These are phyloP conservation scores for Xylaria sp. DNA, from an alignment of 2,329 filamentous ascomycete species.

Conservation along the genomic window DNA sequence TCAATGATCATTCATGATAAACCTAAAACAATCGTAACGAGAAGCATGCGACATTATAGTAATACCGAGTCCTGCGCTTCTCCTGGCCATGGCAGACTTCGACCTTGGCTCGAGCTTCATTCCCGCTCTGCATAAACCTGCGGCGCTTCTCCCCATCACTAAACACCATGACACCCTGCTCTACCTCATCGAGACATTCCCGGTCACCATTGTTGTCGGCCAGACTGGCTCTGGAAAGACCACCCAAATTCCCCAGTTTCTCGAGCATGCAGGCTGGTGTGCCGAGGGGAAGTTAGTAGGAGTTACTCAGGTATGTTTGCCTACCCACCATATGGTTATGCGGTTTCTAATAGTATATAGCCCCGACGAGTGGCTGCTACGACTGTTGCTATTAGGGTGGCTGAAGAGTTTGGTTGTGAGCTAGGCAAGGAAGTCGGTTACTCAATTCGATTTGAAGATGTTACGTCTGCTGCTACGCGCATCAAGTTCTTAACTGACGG, in stretches of 20 bases:
- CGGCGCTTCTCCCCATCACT: constrained; percentile 85
- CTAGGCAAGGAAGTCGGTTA: constrained; percentile 93
- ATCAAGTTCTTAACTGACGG: constrained; percentile 98
- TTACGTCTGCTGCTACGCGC: constrained; percentile 83
- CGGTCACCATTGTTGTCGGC: constrained; percentile 89
- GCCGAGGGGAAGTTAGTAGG: constrained; percentile 83
- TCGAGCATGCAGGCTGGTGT: constrained; percentile 91
- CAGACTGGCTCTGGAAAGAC: constrained; percentile 97
- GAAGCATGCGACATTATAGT: constrained; percentile 19
- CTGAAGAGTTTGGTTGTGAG: constrained; percentile 87
- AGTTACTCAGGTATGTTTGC: constrained; percentile 84
- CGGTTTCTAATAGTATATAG: constrained; percentile 57
- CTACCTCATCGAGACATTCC: constrained; percentile 85
- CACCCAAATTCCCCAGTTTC: constrained; percentile 92
- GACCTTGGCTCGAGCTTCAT: constrained; percentile 72
- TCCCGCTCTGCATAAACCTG: constrained; percentile 85
- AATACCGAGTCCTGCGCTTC: constrained; percentile 17
- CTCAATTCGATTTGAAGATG: constrained; percentile 91
- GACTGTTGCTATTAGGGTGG: constrained; percentile 87
- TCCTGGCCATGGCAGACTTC: constrained; percentile 63
- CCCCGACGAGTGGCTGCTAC: constrained; percentile 91
- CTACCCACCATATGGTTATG: background rate
- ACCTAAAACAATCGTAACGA: background rate
- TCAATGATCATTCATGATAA: constrained; percentile 14
- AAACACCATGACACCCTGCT: constrained; percentile 82